Evolutionary conservation across 257 asterid genomes (phyloP), one percentile per base, ranked within the genome.

Genomic region (Misopates orontium): DNA sequence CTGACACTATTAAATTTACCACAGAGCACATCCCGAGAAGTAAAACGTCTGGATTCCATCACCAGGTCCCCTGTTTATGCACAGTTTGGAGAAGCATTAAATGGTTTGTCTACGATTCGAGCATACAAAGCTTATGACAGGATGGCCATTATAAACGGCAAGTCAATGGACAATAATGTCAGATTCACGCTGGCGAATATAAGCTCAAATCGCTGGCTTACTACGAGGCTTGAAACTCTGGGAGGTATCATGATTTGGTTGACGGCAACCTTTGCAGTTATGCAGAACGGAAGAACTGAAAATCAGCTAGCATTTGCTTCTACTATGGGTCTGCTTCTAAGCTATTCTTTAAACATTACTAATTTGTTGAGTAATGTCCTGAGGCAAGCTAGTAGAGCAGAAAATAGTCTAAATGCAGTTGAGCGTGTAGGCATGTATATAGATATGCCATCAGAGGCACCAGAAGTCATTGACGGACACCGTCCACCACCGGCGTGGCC

Each of bases 1-100:
- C 10, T 54, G 19, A 67, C 31, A 48, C 48, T 60, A 20, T 64
- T 21, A 63, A 68, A 68, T 77, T 24, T 64, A 71, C 64, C 70
- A 62, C 93, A 88, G 96, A 86, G 90, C 81, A 88, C 96, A 50
- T 80, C 96, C 40, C 82, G 94, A 51, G 96, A 88, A 84, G 95
- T 85, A 53, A 88, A 85, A 65, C 94, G 96, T 19, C 78, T 88
- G 47, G 91, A 88, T 71, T 82, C 96, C 57, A 83, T 88, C 73
- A 83, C 96, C 19, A 80, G 91, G 56, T 88, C 96, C 59, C 96
- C 96, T 1, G 89, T 88, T 42, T 88, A 88, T 71, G 96, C 96
- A 18, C 94, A 88, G 76, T 88, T 88, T 64, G 94, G 94, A 62
- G 96, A 88, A 82, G 94, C 96, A 17, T 52, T 88, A 45, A 83